A percentile compares a stretch with the other conserved stretches of the same genome.
These are phyloP conservation scores for Camelina sativa DNA, from an alignment of 345 rosid species.

Conservation along the genomic window DNA sequence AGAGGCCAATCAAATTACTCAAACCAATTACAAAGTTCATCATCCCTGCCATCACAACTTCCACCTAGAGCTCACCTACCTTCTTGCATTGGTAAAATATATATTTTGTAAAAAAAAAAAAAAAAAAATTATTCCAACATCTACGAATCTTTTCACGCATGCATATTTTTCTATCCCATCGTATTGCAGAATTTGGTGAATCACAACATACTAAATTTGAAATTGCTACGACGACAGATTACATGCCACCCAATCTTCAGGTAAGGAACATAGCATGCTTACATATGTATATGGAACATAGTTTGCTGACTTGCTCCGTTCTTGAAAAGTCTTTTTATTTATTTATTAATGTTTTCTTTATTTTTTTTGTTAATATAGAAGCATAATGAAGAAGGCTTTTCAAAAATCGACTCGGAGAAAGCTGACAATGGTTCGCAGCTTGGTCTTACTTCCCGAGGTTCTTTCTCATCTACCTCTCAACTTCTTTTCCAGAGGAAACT, in stretches of 20 bases:
- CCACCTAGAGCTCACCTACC: slow-evolving; percentile 92
- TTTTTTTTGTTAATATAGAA: neutral
- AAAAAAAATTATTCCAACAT: too few relatives aligned
- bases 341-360: neutral
- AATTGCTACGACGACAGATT: slow-evolving; percentile 65
- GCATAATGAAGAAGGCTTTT: slow-evolving; percentile 51
- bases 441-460: slow-evolving; percentile 51
- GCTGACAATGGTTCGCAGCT: slow-evolving; percentile 46
- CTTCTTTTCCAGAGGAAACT: slow-evolving; percentile 73
- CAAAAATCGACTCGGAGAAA: slow-evolving; percentile 30
- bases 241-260: slow-evolving; percentile 61
- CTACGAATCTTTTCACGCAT: neutral
- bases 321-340: neutral
- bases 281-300: slow-evolving; percentile 11
- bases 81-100: slow-evolving; percentile 69
- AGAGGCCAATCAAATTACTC: slow-evolving; percentile 61
- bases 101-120: too few relatives aligned
- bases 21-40: slow-evolving; percentile 53
- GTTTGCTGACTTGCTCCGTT: neutral
- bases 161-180: slow-evolving; percentile 25
- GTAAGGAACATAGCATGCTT: slow-evolving; percentile 12
- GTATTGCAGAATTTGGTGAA: slow-evolving; percentile 60
- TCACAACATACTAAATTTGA: slow-evolving; percentile 80
- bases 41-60: slow-evolving; percentile 79
- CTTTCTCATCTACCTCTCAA: slow-evolving; percentile 47